Percentiles rank a stretch among this genome's conserved stretches.
These are phyloP conservation scores for Sporothrix sp. DNA, from an alignment of 2,329 filamentous ascomycete genomes.

Conservation along the genomic window DNA sequence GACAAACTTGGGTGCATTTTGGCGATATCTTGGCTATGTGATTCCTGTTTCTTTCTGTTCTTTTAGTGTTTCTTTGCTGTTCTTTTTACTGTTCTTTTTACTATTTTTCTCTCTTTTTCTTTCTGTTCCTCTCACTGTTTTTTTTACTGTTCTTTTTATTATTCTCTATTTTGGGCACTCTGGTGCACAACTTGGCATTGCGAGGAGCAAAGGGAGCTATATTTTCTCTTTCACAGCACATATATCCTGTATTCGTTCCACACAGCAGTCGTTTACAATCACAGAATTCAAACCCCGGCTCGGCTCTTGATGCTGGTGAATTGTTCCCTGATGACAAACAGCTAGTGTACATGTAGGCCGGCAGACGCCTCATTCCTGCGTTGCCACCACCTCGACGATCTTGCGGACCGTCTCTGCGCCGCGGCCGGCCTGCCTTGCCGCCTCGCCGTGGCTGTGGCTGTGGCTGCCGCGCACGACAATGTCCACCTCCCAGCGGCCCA, in stretches of 20 bases:
- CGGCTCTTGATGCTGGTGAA: no score
- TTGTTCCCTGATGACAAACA: not conserved
- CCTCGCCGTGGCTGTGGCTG: not conserved
- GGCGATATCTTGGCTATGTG: not conserved
- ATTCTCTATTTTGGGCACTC: not conserved
- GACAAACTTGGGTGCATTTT: not conserved
- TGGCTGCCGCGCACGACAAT: slow-evolving; percentile 23
- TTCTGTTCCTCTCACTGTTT: not conserved
- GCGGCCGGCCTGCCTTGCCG: slow-evolving; percentile 2
- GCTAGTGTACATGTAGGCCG: not conserved
- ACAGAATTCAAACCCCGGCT: no score
- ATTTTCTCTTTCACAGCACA: not conserved
- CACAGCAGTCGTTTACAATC: not conserved
- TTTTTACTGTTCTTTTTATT: not conserved
- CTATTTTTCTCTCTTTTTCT: slow-evolving; percentile 13
- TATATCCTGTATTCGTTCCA: not conserved
- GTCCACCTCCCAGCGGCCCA: slow-evolving; percentile 32
- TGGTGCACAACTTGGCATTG: not conserved
- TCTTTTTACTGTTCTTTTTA: not conserved
- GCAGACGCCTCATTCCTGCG: slow-evolving; percentile 17
- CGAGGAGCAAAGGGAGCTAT: not conserved
- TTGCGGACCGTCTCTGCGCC: slow-evolving; percentile 24
- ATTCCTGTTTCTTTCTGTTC: not conserved
- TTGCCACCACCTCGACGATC: slow-evolving; percentile 27
- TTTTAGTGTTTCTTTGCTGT: not conserved